phyloP scores from a whole-genome alignment of 2,329 filamentous ascomycete species.

The Calonectria fujianensis region DNA sequence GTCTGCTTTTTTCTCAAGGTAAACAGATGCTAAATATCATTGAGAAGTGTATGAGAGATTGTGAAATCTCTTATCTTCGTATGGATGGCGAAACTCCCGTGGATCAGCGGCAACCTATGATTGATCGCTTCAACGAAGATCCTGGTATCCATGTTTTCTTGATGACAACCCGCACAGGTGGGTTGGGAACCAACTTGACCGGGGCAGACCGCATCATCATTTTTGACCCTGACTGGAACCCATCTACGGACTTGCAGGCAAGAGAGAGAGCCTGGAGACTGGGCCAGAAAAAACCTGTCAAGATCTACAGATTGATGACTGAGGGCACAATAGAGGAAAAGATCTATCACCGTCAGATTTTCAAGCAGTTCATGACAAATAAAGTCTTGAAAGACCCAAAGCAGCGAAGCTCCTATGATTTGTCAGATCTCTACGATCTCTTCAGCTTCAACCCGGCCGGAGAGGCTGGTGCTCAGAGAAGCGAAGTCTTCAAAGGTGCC shows the following conservation, averaged over 20 bases:
- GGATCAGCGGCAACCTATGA: constrained; percentile 89
- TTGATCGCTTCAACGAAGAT: constrained; percentile 93
- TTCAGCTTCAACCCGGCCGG: constrained; percentile 81
- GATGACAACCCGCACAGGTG: constrained; percentile 95
- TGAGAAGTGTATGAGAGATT: constrained; percentile 84
- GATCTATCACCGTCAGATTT: constrained; percentile 98
- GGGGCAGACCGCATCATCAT: constrained; percentile 98
- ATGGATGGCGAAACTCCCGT: constrained; percentile 97
- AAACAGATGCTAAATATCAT: constrained; percentile 97
- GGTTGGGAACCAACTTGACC: constrained; percentile 94
- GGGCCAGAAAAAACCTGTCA: constrained; percentile 95
- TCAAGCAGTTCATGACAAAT: constrained; percentile 98
- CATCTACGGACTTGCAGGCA: constrained; percentile 95
- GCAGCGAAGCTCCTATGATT: constrained; percentile 91
- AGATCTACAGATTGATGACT: constrained; percentile 98
- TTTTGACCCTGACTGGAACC: constrained; percentile 99
- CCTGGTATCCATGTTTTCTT: constrained; percentile 90
- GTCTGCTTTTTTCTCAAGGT: constrained; percentile 93
- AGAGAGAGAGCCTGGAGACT: constrained; percentile 96
- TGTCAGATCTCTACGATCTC: constrained; percentile 92
- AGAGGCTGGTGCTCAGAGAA: constrained; percentile 81
- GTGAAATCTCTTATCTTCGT: constrained; percentile 84
- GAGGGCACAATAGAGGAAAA: constrained; percentile 99
- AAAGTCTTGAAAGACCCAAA: constrained; percentile 97
- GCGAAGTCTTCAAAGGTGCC: constrained; percentile 89